A percentile compares a stretch with the other conserved stretches of the same genome.
Evolutionary conservation across 495 filamentous ascomycete species (phyloP).

Genomic region (Umbilicaria muhlenbergii): DNA sequence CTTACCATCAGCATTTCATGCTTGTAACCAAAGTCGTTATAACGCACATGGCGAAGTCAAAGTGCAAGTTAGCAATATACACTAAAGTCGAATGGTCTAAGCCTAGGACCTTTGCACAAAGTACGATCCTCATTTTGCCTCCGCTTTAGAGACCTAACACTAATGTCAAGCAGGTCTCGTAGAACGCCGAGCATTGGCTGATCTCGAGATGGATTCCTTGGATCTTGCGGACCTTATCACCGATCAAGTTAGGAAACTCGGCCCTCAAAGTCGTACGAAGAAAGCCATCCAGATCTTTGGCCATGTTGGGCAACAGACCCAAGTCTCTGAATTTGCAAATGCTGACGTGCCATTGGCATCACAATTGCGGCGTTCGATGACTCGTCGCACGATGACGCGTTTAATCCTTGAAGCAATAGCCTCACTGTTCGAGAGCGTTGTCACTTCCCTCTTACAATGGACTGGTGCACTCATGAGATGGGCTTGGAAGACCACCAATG

Average conservation of each 20-base stretch:
- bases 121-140: conserved; percentile 18
- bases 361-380: conserved; percentile 38
- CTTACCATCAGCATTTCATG: conserved; percentile 61
- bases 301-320: conserved; percentile 57
- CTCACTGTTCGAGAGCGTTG: conserved; percentile 51
- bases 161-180: conserved; percentile 37
- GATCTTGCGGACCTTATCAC: conserved; percentile 74
- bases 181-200: conserved; percentile 62
- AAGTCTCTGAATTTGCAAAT: conserved; percentile 45
- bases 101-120: conserved; percentile 44
- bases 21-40: conserved; percentile 86
- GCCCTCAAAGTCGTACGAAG: conserved; percentile 64
- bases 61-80: conserved; percentile 80
- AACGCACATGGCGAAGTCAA: conserved; percentile 80
- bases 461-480: conserved; percentile 44
- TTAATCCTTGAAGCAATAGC: conserved; percentile 55
- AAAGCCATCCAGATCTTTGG: conserved; percentile 87
- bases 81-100: conserved; percentile 75
- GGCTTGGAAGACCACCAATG: conserved; percentile 51
- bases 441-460: conserved; percentile 61
- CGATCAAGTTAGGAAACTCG: conserved; percentile 74
- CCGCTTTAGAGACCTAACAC: conserved; percentile 1
- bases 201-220: conserved; percentile 67
- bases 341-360: conserved; percentile 22
- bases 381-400: conserved; percentile 46